phyloP scores from a whole-genome alignment of 345 rosid genomes.

The Dipteronia sinensis region DNA sequence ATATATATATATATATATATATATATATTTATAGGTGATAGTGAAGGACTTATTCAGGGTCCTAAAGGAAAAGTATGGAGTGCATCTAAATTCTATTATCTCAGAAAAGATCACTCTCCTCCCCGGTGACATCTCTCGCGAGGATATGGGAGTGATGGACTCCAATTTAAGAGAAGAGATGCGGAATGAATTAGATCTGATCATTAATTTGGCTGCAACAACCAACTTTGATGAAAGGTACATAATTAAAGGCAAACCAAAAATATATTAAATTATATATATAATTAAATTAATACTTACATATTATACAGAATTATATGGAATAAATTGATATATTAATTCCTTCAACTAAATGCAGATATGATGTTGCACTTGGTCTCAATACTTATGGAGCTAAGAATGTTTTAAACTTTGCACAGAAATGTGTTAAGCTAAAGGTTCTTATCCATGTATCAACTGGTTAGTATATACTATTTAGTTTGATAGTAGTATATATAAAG shows the following conservation, averaged over 20 bases:
- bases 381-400: slow-evolving; percentile 56
- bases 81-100: slow-evolving; percentile 34
- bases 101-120: slow-evolving; percentile 52
- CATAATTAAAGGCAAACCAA: not conserved
- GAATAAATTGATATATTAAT: not conserved
- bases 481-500: not conserved
- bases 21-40: slow-evolving; percentile 36
- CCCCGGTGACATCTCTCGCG: slow-evolving; percentile 54
- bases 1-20: not conserved
- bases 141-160: slow-evolving; percentile 51
- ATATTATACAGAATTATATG: not conserved
- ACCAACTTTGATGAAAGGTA: slow-evolving; percentile 80
- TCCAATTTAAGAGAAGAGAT: slow-evolving; percentile 41
- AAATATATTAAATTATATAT: not conserved
- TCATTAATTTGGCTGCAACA: slow-evolving; percentile 72
- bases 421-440: slow-evolving; percentile 38
- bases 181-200: slow-evolving; percentile 46
- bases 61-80: slow-evolving; percentile 43
- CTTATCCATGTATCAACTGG: slow-evolving; percentile 73
- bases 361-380: slow-evolving; percentile 56
- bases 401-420: slow-evolving; percentile 46
- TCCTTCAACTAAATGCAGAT: slow-evolving; percentile 36
- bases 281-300: no score
- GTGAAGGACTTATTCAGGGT: slow-evolving; percentile 60
- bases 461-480: slow-evolving; percentile 26